These are phyloP conservation scores for Nyssa sinensis DNA, from an alignment of 148 eudicot species.

Conservation along the genomic window DNA sequence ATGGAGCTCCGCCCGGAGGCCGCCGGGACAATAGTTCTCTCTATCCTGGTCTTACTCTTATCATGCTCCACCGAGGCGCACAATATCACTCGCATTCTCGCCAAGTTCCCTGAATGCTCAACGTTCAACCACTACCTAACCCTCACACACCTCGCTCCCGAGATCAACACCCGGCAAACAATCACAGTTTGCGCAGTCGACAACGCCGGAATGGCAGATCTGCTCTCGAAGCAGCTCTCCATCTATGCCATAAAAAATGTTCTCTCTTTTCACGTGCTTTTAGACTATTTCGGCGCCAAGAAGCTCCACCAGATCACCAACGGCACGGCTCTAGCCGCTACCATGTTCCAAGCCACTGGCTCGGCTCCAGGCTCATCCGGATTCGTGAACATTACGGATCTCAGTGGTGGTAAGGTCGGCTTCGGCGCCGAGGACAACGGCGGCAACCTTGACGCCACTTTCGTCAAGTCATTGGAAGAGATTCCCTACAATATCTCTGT, in stretches of 20 bases:
- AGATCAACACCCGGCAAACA: constrained; percentile 70
- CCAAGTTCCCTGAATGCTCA: constrained; percentile 60
- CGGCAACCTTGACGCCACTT: constrained; percentile 35
- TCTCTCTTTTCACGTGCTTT: constrained; percentile 77
- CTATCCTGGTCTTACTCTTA: constrained; percentile 12
- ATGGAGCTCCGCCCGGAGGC: constrained; percentile 43
- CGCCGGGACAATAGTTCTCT: constrained; percentile 23
- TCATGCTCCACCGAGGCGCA: constrained; percentile 34
- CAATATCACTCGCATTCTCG: constrained; percentile 76
- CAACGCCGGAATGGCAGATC: constrained; percentile 67
- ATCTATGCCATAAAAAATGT: constrained; percentile 58
- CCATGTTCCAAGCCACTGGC: constrained; percentile 95
- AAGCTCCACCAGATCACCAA: constrained; percentile 86
- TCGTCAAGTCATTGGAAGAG: constrained; percentile 67
- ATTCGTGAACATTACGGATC: constrained; percentile 81
- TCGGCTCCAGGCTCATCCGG: constrained; percentile 75
- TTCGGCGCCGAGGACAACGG: constrained; percentile 55
- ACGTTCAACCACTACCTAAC: constrained; percentile 93
- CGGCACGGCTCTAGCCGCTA: constrained; percentile 87
- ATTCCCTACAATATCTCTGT: constrained; percentile 77
- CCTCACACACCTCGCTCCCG: constrained; percentile 79
- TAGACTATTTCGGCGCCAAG: constrained; percentile 90
- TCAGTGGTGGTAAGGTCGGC: constrained; percentile 84
- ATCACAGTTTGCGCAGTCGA: constrained; percentile 90
- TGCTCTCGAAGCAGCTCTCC: constrained; percentile 56